Conservation (phyloP, 495 filamentous ascomycete species). For the Aspergillus egyptiacus region DNA sequence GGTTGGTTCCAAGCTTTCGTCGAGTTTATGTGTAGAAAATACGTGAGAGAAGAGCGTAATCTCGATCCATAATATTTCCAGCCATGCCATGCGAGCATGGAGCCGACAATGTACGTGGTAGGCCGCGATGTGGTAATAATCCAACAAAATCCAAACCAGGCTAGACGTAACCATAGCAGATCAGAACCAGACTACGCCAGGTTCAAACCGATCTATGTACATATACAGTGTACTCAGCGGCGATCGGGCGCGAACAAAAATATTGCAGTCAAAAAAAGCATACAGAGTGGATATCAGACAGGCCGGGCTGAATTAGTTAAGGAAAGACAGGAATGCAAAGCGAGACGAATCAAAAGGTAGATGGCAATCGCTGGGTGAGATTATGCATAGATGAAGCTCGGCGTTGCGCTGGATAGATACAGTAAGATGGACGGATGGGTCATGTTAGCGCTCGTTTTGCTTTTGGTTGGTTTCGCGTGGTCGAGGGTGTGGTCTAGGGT, state of each 20-base stretch:
- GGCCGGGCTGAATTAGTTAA: slow-evolving; percentile 5
- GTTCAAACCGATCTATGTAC: slow-evolving; percentile 3
- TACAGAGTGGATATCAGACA: slow-evolving; percentile 4
- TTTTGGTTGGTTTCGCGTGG: background rate
- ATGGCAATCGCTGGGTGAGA: background rate
- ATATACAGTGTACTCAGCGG: background rate
- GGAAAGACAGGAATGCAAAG: slow-evolving; percentile 4
- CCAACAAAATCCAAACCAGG: background rate
- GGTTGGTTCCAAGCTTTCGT: no score
- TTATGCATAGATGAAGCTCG: background rate
- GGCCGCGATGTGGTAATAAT: background rate
- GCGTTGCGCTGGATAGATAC: background rate
- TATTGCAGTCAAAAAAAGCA: background rate
- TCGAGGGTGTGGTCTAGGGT: no score
- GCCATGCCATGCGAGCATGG: slow-evolving; percentile 5
- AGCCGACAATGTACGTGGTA: background rate
- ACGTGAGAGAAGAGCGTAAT: no score
- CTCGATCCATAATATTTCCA: no score
- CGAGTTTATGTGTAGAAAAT: no score
- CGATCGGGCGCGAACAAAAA: no score
- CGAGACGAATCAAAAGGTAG: background rate
- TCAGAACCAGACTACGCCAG: background rate
- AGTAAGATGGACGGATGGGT: background rate
- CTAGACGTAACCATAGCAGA: background rate
- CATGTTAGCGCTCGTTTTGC: background rate